Evolutionary conservation across 768 basidiomycete genomes (phyloP), one percentile per base, ranked within the genome.

Genomic region (Naematelia aurantialba): DNA sequence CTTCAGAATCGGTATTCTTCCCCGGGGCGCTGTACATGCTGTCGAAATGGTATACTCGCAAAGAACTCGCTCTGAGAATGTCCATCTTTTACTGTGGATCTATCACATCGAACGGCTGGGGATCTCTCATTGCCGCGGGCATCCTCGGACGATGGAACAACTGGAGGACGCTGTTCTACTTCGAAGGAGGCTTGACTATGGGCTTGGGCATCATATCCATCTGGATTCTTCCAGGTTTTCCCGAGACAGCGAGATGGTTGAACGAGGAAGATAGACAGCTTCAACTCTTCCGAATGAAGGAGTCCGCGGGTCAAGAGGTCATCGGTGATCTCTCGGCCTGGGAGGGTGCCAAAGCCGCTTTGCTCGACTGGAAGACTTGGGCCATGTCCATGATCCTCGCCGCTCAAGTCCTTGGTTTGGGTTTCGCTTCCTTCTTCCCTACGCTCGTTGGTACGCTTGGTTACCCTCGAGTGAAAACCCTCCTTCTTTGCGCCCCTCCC

Each of bases 21-120:
- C 83, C 85, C 42, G 59, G 80, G 79, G 61, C 53, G 81, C 84
- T 42, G 82, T 53, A 55, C 26, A 2, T 58, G 14, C 39, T 58
- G 12, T 53, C 52, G 29, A 5, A 2, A 10, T 58, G 55, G 29
- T 58, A 58, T 78, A 79, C 82, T 77, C 74, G 83, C 74, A 78
- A 82, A 72, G 80, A 90, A 80, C 78, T 85, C 4, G 79, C 79
- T 10, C 64, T 69, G 58, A 83, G 84, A 63, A 89, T 89, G 10
- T 78, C 81, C 21, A 81, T 81, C 14, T 21, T 57, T 12, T 58
- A 4, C 14, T 4, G 5, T 4, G 45, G 45, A n/a, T 46, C 45
- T 4, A 46, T 17, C 14, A 46, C 14, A n/a, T 4, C 45, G 24
- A 11, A 44, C 39, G n/a, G 11, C 12, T 44, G 39, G 39, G 39